Evolutionary conservation across 345 rosid species (phyloP).

Genomic region (Atalantia buxifolia): DNA sequence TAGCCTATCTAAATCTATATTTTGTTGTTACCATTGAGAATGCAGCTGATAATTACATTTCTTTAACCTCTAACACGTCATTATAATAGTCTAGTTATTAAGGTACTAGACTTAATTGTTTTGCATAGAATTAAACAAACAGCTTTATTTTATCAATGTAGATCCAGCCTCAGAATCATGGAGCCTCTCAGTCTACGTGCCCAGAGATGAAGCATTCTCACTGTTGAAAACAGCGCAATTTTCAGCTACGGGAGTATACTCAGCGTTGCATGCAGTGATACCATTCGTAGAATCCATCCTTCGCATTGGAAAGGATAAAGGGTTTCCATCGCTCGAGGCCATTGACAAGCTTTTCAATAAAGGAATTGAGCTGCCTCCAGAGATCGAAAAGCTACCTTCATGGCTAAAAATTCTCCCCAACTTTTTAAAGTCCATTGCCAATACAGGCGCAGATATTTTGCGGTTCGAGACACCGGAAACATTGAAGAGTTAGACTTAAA

Average conservation of each 20-base stretch:
- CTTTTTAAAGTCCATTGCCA: constrained; percentile 40
- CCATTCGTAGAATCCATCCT: constrained; percentile 42
- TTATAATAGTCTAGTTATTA: too few relatives aligned
- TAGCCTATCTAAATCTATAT: too few relatives aligned
- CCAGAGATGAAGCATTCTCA: constrained; percentile 73
- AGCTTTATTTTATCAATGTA: constrained; percentile 2
- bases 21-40: too few relatives aligned
- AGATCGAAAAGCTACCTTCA: constrained; percentile 26
- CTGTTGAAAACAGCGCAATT: constrained; percentile 42
- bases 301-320: constrained; percentile 29
- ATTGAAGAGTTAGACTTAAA: constrained; percentile 30
- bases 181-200: constrained; percentile 45
- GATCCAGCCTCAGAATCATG: constrained; percentile 55
- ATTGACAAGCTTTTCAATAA: constrained; percentile 62
- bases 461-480: constrained; percentile 56
- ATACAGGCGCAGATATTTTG: constrained; percentile 36
- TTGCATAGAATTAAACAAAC: too few relatives aligned
- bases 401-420: constrained; percentile 46
- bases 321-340: constrained; percentile 61
- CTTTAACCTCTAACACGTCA: too few relatives aligned
- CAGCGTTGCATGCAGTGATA: constrained; percentile 49
- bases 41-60: too few relatives aligned
- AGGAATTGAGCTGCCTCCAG: constrained; percentile 35
- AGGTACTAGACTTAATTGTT: too few relatives aligned
- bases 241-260: constrained; percentile 52